Evolutionary conservation across 441 rosid genomes (phyloP).

Genomic region (Gossypium gossypioides): DNA sequence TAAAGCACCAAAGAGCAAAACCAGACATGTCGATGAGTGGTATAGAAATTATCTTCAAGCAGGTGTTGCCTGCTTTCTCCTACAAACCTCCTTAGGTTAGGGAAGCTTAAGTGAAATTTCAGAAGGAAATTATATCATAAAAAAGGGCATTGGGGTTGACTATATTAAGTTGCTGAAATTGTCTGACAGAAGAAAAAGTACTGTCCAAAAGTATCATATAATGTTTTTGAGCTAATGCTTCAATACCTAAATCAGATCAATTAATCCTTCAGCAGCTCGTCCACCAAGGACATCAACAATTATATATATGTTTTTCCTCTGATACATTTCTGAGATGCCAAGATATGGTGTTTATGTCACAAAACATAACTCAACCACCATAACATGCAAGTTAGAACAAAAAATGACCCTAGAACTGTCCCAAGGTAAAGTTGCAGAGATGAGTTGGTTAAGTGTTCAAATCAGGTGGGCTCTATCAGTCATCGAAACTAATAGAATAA

Average conservation of each 20-base stretch:
- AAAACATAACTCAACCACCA: background rate
- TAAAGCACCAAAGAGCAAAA: too few species aligned
- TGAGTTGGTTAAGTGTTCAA: constrained; percentile 28
- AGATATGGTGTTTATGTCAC: background rate
- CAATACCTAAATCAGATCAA: background rate
- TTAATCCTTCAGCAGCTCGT: background rate
- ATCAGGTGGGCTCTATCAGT: constrained; percentile 18
- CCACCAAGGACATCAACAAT: background rate
- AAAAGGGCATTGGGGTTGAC: background rate
- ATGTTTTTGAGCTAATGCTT: background rate
- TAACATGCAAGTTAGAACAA: background rate
- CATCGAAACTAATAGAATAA: constrained; percentile 14
- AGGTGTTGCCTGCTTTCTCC: background rate
- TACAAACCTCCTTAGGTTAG: background rate
- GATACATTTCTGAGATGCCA: background rate
- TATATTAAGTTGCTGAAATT: background rate
- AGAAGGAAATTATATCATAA: background rate
- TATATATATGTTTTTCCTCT: background rate
- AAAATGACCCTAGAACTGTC: constrained; percentile 11
- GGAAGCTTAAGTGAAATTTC: background rate
- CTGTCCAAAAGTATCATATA: background rate
- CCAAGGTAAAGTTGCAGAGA: background rate
- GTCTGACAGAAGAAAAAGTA: background rate
- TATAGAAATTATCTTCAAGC: background rate
- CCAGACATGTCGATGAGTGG: too few species aligned